Conservation (phyloP, 345 rosid species). For the Pugionium dolabratum region DNA sequence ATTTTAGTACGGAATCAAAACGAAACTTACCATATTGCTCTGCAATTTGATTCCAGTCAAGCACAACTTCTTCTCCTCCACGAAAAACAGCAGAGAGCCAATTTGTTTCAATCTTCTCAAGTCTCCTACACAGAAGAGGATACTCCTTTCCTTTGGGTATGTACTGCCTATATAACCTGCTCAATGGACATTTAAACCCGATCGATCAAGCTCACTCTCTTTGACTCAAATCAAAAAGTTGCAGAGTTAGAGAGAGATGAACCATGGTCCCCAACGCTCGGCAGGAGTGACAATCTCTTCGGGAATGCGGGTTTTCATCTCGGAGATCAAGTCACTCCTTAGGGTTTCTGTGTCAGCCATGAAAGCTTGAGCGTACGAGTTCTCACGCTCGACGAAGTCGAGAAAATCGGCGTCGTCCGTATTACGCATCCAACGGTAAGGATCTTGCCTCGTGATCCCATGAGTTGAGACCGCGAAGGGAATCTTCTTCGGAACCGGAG, state of each 20-base stretch:
- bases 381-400: conserved; percentile 59
- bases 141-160: conserved; percentile 83
- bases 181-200: conserved; percentile 11
- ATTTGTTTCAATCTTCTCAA: conserved; percentile 38
- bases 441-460: conserved; percentile 69
- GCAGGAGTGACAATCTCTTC: conserved; percentile 61
- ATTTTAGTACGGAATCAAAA: background rate
- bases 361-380: conserved; percentile 74
- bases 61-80: conserved; percentile 66
- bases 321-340: conserved; percentile 50
- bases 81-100: conserved; percentile 45
- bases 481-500: conserved; percentile 60
- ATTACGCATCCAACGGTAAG: conserved; percentile 79
- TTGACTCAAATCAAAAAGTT: conserved; percentile 1
- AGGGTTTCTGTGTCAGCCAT: conserved; percentile 70
- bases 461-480: conserved; percentile 59
- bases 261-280: conserved; percentile 94
- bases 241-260: conserved; percentile 21
- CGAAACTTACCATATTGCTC: conserved; percentile 61
- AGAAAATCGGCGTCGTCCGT: conserved; percentile 55
- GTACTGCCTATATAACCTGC: conserved; percentile 71
- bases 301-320: conserved; percentile 70
- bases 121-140: conserved; percentile 73
- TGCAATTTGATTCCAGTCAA: conserved; percentile 90
- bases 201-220: conserved; percentile 18